These are phyloP conservation scores for Eucalyptus virginea DNA, from an alignment of 345 rosid species.

Conservation along the genomic window DNA sequence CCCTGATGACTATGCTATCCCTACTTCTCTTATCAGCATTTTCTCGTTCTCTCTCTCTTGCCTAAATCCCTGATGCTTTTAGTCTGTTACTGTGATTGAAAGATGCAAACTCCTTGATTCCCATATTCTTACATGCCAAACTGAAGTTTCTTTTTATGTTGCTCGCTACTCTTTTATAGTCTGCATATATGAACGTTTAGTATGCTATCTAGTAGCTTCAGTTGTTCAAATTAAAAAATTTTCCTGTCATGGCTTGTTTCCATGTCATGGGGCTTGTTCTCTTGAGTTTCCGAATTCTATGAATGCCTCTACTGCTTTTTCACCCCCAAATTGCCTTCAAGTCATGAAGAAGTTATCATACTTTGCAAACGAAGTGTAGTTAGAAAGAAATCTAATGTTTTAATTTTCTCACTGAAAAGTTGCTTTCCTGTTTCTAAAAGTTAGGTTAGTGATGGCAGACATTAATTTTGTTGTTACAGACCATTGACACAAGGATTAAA, in stretches of 20 bases:
- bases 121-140: background rate
- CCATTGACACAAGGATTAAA: slow-evolving; percentile 78
- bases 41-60: background rate
- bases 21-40: background rate
- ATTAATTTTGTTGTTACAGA: slow-evolving; percentile 36
- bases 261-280: background rate
- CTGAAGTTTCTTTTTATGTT: background rate
- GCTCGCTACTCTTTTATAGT: background rate
- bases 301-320: background rate
- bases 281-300: background rate
- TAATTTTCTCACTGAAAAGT: background rate
- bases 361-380: background rate
- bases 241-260: background rate
- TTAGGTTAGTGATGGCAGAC: slow-evolving; percentile 1
- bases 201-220: background rate
- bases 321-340: background rate
- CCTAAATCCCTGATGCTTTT: background rate
- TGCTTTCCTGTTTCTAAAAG: background rate
- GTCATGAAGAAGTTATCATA: background rate
- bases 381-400: background rate
- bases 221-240: background rate
- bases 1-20: background rate
- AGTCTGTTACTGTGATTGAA: background rate
- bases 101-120: background rate
- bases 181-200: background rate